Base-by-base conservation (phyloP, 2,329 filamentous ascomycete species). In the Botrytis fragariae region DNA sequence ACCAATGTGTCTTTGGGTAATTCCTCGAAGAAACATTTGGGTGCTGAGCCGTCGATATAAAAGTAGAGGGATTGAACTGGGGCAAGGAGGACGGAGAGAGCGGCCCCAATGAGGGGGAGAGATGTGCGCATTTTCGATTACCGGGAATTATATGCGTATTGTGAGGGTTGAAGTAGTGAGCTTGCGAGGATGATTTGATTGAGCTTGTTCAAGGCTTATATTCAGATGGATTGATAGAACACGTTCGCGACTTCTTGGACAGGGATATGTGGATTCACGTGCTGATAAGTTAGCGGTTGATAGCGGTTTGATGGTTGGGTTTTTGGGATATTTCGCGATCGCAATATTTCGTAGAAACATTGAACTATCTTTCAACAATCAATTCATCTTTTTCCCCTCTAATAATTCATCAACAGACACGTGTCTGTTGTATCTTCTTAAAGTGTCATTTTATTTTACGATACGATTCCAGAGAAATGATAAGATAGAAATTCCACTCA, bases 21-120 rank as follows among this genome's bases (percentile, higher is more conserved):
- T 84, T 98, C 95, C 86, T 99, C 96, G 85, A 93, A 97, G 90
- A 99, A 99, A 85, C 96, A 99, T 85, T 97, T 98, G 78, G 93
- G 92, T 77, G 89, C 86, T 68, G 89, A 88, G 80, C 92, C 93
- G 82, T 98, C 94, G 83, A 98, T 91, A 86, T 93, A 98, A 87
- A 99, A 97, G 90, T 97, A 95, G 74, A 99, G 89, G 73, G 95
- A 94, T 82, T 94, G 92, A 75, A 92, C 90, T 74, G 90, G 90
- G 51, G 87, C 81, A 64, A 88, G 78, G 57, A 87, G 84, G 73
- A 87, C 84, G 83, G 85, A 84, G 83, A 95, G 86, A 75, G 91
- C 86, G 80, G 65, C 65, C 35, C 65, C 65, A 39, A 94, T 86
- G 77, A 93, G 83, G 74, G 92, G 84, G 75, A 93, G 85, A 80